phyloP scores from a whole-genome alignment of 2,329 filamentous ascomycete species.

The Aspergillus brasiliensis region DNA sequence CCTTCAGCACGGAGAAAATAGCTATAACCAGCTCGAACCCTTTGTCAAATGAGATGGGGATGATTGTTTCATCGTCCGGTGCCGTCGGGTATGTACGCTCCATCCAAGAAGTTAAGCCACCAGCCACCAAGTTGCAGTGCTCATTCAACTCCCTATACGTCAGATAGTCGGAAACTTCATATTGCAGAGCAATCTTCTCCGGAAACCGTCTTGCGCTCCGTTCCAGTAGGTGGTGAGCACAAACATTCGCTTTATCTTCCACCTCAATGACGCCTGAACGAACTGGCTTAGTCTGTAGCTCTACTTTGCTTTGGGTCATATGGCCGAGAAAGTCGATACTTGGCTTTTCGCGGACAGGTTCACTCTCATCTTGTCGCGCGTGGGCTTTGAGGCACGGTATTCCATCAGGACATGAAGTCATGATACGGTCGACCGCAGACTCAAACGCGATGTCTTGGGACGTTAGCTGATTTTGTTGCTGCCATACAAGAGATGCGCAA shows the following conservation, averaged over 20 bases:
- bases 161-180: neutral
- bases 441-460: neutral
- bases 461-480: neutral
- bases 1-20: slow-evolving; percentile 10
- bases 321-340: too few relatives aligned
- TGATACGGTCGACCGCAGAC: neutral
- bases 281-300: neutral
- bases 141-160: neutral
- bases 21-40: neutral
- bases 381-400: neutral
- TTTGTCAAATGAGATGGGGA: neutral
- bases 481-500: neutral
- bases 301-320: too few relatives aligned
- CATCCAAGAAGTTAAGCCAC: neutral
- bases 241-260: neutral
- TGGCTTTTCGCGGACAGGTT: too few relatives aligned
- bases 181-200: neutral
- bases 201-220: neutral
- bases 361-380: neutral
- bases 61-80: neutral
- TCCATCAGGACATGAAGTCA: neutral
- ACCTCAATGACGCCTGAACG: neutral
- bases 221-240: neutral
- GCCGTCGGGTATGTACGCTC: neutral
- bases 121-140: neutral